phyloP scores from a whole-genome alignment of 2,329 filamentous ascomycete species.

The Pezicula neosporulosa region DNA sequence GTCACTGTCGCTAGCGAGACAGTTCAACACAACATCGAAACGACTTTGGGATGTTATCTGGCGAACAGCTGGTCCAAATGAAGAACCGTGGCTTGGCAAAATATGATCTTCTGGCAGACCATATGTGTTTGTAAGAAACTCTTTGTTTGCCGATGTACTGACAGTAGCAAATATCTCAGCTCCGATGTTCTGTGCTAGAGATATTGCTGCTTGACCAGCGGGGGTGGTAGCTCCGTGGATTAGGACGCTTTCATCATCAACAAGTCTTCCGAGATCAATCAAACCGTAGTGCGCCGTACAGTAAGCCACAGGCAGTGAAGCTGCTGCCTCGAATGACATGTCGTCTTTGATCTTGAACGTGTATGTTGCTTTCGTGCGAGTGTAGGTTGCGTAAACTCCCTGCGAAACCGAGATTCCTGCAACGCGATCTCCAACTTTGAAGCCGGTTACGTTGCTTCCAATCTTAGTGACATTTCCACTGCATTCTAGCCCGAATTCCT shows the following conservation, averaged over 20 bases:
- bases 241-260: constrained; percentile 26
- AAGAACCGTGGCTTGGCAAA: constrained; percentile 11
- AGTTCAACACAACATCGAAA: constrained; percentile 29
- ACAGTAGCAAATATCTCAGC: constrained; percentile 26
- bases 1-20: constrained; percentile 17
- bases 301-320: constrained; percentile 21
- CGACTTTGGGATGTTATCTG: constrained; percentile 14
- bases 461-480: constrained; percentile 29
- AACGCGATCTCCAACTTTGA: constrained; percentile 29
- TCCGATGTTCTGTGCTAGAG: constrained; percentile 20
- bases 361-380: constrained; percentile 17
- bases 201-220: constrained; percentile 32
- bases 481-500: constrained; percentile 31
- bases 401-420: constrained; percentile 16
- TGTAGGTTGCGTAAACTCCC: constrained; percentile 20
- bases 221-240: constrained; percentile 31
- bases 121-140: constrained; percentile 18
- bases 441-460: constrained; percentile 23
- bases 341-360: constrained; percentile 14
- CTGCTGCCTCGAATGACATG: constrained; percentile 19
- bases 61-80: constrained; percentile 22
- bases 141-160: constrained; percentile 13
- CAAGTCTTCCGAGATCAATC: constrained; percentile 19
- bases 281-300: constrained; percentile 24
- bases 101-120: constrained; percentile 16